Base-by-base conservation (phyloP, 805 yeast species). In the Suhomyces xylopsoci region DNA sequence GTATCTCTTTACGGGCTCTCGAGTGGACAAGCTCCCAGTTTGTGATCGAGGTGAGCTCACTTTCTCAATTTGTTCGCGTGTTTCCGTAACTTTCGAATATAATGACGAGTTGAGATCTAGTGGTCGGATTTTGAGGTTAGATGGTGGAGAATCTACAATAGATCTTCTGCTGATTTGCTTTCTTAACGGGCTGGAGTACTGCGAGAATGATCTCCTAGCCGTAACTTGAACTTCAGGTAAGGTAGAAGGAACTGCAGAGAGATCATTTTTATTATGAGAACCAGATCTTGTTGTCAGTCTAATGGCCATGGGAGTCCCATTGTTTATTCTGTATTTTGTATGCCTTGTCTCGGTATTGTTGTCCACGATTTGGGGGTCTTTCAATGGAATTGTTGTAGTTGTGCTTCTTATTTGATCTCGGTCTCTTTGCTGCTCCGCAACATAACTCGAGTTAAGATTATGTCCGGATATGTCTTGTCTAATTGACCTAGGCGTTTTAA, bases 401-500 rank as follows among this genome's bases (percentile, higher is more conserved):
- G 45, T 22, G 17, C 19, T 42, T 42, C 45, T 24, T n/a, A 14
- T 32, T 32, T 32, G 45, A 20, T 20, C 22, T 20, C 24, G 45
- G 26, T 42, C 28, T 24, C 10, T 14, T 9, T 24, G 45, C 12
- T 42, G 30, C 25, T 42, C 45, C 24, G 24, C 9, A 38, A 19
- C 20, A 19, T 38, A 38, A n/a, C 24, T 38, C n/a, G 42, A 17
- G 24, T 25, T 47, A 17, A 42, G 42, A n/a, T 48, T 41, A 9
- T 17, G 44, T 26, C 30, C 26, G 14, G 51, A 36, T 9, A 42
- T 44, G 34, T 53, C 54, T 28, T 46, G 50, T 30, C 50, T 45
- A 10, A 52, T 28, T 12, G 45, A 32, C 26, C 58, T 58, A 1
- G 72, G 73, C 14, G 71, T 66, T 45, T 69, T 73, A 12, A 56